Base-by-base conservation (phyloP, 2,329 filamentous ascomycete species). In the Aspergillus ibericus region DNA sequence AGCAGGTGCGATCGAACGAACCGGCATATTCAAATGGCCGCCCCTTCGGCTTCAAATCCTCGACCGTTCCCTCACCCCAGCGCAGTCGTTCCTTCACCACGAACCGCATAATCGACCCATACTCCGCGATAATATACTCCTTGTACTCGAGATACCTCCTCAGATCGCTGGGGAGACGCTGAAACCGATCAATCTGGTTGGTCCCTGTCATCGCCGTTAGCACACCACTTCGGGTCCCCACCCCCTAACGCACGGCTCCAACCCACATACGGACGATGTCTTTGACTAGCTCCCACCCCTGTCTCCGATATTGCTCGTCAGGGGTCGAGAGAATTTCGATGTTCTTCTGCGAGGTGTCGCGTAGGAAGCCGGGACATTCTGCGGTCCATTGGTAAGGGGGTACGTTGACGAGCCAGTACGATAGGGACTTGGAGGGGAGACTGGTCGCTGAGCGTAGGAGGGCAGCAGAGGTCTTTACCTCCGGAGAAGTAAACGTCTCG, bases 331-430 rank as follows among this genome's bases (percentile, higher is more conserved):
- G 82, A 68, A 92, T 90, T 42, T 73, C 71, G 13, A 81, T 79
- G 72, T 96, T 90, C 76, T 95, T 96, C 46, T 80, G 77, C 51
- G 80, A 82, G 56, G 88, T 77, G 63, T 84, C 80, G 52, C 71
- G 75, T 36, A 97, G 83, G 70, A 85, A 95, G 5, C 83, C 81
- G 0, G 93, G 93, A 69, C 92, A 96, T 54, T 86, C 80, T 2
- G 75, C 66, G 0, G 87, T 85, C 72, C 88, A 85, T 62, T 88
- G 77, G 25, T 80, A 72, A 35, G 78, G 75, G 0, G 90, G 86
- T 15, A 96, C 78, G 73, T 96, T 96, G 75, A 89, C 82, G 62
- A 93, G 88, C 92, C 92, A 96, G 79, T 89, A 96, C 0, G 89
- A 88, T 22, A 82, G 63, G 5, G 61, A 59, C 38, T 66, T 63